Conservation (phyloP, 257 asterid genomes). For the Cinchona pubescens region DNA sequence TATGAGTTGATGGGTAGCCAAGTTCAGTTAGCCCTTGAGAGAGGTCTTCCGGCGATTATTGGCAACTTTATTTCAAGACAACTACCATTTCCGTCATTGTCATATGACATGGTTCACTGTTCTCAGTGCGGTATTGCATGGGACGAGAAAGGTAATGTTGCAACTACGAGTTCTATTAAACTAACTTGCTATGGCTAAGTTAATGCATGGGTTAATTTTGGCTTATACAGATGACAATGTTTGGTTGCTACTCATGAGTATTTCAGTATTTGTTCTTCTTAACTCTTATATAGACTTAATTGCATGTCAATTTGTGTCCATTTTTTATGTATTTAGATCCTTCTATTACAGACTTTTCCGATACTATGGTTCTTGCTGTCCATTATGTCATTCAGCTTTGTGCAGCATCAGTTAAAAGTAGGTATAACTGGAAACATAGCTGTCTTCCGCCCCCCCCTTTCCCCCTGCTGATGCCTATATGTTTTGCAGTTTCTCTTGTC, state of each 20-base stretch:
- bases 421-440: background rate
- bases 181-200: background rate
- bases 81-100: constrained; percentile 87
- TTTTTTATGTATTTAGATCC: background rate
- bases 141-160: constrained; percentile 80
- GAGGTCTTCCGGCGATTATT: constrained; percentile 97
- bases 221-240: background rate
- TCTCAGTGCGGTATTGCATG: constrained; percentile 89
- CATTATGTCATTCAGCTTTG: background rate
- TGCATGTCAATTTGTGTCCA: background rate
- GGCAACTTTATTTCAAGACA: constrained; percentile 79
- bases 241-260: background rate
- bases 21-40: constrained; percentile 93
- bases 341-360: background rate
- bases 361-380: too few relatives aligned
- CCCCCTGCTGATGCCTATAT: background rate
- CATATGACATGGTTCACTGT: constrained; percentile 97
- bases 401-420: background rate
- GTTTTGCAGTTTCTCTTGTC: background rate
- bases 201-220: background rate
- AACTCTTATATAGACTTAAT: background rate
- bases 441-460: background rate
- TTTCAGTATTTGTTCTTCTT: background rate
- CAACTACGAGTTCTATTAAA: constrained; percentile 2
- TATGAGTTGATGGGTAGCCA: constrained; percentile 97